Base-by-base conservation (phyloP, 2,329 filamentous ascomycete species). In the Didymella keratinophila region DNA sequence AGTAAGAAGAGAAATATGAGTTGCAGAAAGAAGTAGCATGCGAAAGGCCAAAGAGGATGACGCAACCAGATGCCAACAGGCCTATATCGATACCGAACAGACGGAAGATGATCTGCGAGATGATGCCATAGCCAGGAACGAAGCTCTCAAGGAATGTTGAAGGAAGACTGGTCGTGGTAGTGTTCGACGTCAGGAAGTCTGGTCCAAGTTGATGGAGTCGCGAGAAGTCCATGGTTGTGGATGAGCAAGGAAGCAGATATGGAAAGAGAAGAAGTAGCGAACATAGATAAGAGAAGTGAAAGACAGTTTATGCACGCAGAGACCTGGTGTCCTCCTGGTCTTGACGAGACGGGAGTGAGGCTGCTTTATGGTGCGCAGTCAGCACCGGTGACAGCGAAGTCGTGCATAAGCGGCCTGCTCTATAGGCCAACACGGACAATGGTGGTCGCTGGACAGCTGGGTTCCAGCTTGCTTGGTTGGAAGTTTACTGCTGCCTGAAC, bases 41-140 rank as follows among this genome's bases (percentile, higher is more conserved):
- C 21, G 49, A 67, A 3, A 78, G 41, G 6, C 77, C 80, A 44
- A 81, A 76, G n/a, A 79, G 34, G 32, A 83, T 65, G 3, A 82
- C 68, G 25, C 75, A 74, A 14, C 78, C 63, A 2, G 79, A 78
- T 27, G 83, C 81, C 48, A 81, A 64, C 39, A 83, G 59, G 20
- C 80, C 81, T 56, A 83, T 76, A 61, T 84, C 82, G 51, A 84
- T 75, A 8, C 81, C 80, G 23, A 82, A 72, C 2, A 74, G 60
- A 4, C 78, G 71, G 8, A 75, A 70, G 25, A 81, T 70, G 56
- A 80, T 78, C 28, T 78, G 75, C 1, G 80, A 81, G 32, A 83
- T 75, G 41, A 82, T 62, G 37, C 79, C 76, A 68, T 83, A 84
- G 16, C 82, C 82, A 9, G 82, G 82, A 34, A 84, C 76, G n/a